A percentile compares a stretch with the other conserved stretches of the same genome.
phyloP scores from a whole-genome alignment of 1,284 basidiomycete genomes.

The Porphyrellus sp. region DNA sequence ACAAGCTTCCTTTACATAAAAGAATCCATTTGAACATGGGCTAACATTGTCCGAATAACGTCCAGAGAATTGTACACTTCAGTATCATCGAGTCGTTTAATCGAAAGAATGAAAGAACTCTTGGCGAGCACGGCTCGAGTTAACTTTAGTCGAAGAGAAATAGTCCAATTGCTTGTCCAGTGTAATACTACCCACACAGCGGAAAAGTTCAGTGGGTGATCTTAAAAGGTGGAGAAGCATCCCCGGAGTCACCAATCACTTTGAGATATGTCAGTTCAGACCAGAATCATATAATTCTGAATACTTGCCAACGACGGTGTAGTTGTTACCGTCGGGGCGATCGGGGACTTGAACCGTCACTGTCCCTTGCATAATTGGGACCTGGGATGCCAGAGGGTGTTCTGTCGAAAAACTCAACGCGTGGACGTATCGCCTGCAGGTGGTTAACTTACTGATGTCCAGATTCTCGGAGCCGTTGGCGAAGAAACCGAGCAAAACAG shows the following conservation, averaged over 20 bases:
- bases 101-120: slow-evolving; percentile 6
- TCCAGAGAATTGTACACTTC: slow-evolving; percentile 6
- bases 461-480: slow-evolving; percentile 39
- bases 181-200: not conserved
- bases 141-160: not conserved
- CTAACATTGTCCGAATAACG: slow-evolving; percentile 15
- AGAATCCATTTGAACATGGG: slow-evolving; percentile 2
- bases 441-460: slow-evolving; percentile 36
- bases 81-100: slow-evolving; percentile 1
- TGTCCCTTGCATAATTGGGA: slow-evolving; percentile 40
- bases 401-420: slow-evolving; percentile 29
- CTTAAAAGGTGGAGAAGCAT: slow-evolving; percentile 15
- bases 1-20: not conserved
- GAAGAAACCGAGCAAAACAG: slow-evolving; percentile 40
- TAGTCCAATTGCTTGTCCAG: slow-evolving; percentile 1
- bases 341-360: slow-evolving; percentile 36
- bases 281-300: not conserved
- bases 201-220: slow-evolving; percentile 3
- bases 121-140: slow-evolving; percentile 7
- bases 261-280: slow-evolving; percentile 5
- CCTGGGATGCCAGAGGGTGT: slow-evolving; percentile 40
- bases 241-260: slow-evolving; percentile 30
- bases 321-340: slow-evolving; percentile 26
- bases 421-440: not conserved
- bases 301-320: slow-evolving; percentile 39